Base-by-base conservation (phyloP, 768 basidiomycete species). In the Rhizopogon vesiculosus region DNA sequence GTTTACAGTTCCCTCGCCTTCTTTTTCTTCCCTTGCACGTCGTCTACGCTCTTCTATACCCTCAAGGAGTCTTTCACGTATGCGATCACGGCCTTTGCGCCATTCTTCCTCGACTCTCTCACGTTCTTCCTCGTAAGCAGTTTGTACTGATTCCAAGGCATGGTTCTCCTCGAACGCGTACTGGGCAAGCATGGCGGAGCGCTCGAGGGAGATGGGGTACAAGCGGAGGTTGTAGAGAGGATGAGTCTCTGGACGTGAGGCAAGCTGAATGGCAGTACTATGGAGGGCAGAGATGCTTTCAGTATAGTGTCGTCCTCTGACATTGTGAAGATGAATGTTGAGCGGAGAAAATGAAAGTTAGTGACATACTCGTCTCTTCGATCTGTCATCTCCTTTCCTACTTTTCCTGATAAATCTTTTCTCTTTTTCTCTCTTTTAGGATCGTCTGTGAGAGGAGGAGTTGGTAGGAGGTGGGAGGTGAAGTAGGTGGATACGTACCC, bases 1-100 rank as follows among this genome's bases (percentile, higher is more conserved):
- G 52, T 84, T 85, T 42, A 82, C 77, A 15, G 83, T 85, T n/a
- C 88, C 90, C 62, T 93, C 91, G 58, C 90, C 89, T 57, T 93
- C 91, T 66, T 92, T 93, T 74, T 93, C 91, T 59, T 93, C 91
- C 51, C 91, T 75, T 29, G 91, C 91, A 56, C 87, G 74, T 61
- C 84, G 76, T 54, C 91, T 71, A 31, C 91, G 78, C 64, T 93
- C 91, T 67, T 92, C 91, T 60, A 93, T 87, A 29, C 91, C 89
- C 63, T 93, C 91, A 15, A 92, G 69, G 31, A 93, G 74, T 15
- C 91, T 77, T 62, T 92, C 89, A 7, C 88, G 76, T 16, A 93
- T 85, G 29, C 85, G 75, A 42, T 89, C 89, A 45, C 86, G 76
- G 3, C 91, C 91, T 43, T 81, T 79, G 59, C 77, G 79, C 85